Evolutionary conservation across 179 eudicot genomes (phyloP).

Genomic region (Drosera spatulata): DNA sequence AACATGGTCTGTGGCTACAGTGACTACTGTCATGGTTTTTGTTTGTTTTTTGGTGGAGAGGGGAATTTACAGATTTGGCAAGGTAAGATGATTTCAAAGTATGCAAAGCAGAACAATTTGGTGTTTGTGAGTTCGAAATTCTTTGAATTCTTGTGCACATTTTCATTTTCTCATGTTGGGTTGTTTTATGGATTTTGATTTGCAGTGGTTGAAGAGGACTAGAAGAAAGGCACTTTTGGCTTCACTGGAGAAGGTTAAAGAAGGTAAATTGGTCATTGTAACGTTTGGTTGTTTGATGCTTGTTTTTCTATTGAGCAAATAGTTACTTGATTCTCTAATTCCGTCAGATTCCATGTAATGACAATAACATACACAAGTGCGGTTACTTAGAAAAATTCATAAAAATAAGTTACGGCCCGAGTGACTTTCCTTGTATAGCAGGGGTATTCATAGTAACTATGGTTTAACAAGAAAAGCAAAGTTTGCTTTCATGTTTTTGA

Average conservation of each 20-base stretch:
- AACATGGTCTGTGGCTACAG: constrained; percentile 98
- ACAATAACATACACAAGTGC: too few species aligned
- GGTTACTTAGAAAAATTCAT: too few species aligned
- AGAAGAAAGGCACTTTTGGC: constrained; percentile 86
- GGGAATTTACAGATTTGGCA: constrained; percentile 87
- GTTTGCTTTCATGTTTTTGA: too few species aligned
- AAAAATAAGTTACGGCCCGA: too few species aligned
- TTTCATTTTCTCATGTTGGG: neutral
- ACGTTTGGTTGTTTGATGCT: neutral
- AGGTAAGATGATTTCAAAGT: constrained; percentile 20
- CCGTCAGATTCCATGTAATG: too few species aligned
- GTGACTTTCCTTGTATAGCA: too few species aligned
- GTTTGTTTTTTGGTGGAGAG: constrained; percentile 73
- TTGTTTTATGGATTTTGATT: constrained; percentile 4
- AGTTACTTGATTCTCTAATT: too few species aligned
- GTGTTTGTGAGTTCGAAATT: neutral
- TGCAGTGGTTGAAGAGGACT: constrained; percentile 91
- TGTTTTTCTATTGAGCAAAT: too few species aligned
- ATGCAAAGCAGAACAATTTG: neutral
- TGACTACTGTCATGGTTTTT: constrained; percentile 83
- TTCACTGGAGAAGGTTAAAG: constrained; percentile 89
- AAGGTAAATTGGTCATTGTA: constrained; percentile 33
- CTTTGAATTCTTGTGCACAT: neutral
- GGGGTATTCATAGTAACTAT: too few species aligned
- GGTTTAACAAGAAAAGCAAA: too few species aligned